Base-by-base conservation (phyloP, 345 rosid species). In the Eucalyptus fibrosa region DNA sequence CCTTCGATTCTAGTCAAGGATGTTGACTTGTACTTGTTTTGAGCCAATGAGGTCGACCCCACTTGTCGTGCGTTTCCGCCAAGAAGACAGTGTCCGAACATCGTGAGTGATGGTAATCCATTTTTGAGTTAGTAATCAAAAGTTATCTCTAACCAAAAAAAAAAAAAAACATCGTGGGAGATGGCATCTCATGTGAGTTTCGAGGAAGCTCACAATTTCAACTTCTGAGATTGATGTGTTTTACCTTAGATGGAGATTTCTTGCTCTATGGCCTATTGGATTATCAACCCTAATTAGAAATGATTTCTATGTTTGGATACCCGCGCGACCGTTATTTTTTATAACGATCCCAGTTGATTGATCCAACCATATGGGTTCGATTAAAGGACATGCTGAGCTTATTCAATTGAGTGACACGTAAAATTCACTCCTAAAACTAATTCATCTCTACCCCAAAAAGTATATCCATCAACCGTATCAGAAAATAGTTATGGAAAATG, bases 241-340 rank as follows among this genome's bases (percentile, higher is more conserved):
- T 40, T 5, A 37, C 42, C 16, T 21, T 37, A 18, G 44, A 34
- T 34, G 12, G 13, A 34, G 82, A 34, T 72, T 34, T 18, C 81
- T 32, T 3, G 81, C 37, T 8, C 77, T 15, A n/a, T n/a, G 12
- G 2, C 19, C 21, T n/a, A 16, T 65, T n/a, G 1, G 12, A 65
- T 65, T 65, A 16, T 7, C 77, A 14, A 65, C 5, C 77, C 77
- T n/a, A 65, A 65, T n/a, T n/a, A 65, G 6, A 11, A 30, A n/a
- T n/a, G 5, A 16, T n/a, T 16, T n/a, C 6, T 30, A n/a, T 65
- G 77, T n/a, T n/a, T 65, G 21, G 6, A 34, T 8, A n/a, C 19
- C 40, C 1, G 0, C 11, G 0, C 21, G 0, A 53, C 11, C 5
- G 0, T 65, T 18, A 4, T 65, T 6, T 0, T 65, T 65, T n/a